Percentiles rank a stretch among this genome's conserved stretches.
Conservation (phyloP, 345 rosid species). For the Ceriops tagal region DNA sequence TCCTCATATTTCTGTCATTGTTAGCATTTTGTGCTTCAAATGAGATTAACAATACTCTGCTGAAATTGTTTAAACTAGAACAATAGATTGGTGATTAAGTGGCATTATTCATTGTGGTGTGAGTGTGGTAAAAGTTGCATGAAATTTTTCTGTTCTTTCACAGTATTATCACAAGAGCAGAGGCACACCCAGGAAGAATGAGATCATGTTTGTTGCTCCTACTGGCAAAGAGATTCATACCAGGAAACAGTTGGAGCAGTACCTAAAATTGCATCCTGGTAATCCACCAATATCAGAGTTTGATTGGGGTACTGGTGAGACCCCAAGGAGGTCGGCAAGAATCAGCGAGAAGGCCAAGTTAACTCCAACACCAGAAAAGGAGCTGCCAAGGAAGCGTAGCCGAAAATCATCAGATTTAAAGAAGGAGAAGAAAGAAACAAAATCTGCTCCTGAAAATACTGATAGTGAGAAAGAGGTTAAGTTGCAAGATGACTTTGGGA, state of each 20-base stretch:
- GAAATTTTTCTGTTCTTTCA: constrained; percentile 7
- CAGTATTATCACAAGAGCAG: constrained; percentile 57
- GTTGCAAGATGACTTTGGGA: constrained; percentile 22
- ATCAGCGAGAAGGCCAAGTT: constrained; percentile 69
- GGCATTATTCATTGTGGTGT: background rate
- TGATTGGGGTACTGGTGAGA: constrained; percentile 81
- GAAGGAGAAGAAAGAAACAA: constrained; percentile 44
- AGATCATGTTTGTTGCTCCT: constrained; percentile 69
- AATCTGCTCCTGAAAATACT: constrained; percentile 28
- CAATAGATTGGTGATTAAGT: no score
- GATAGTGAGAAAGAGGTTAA: constrained; percentile 33
- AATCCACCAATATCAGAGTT: constrained; percentile 56
- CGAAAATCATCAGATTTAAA: constrained; percentile 46
- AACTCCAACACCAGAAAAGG: constrained; percentile 60
- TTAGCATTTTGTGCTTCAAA: no score
- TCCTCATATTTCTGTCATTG: no score
- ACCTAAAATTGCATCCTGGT: constrained; percentile 67
- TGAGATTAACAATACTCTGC: no score
- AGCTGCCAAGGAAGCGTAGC: constrained; percentile 60
- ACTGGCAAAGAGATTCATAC: constrained; percentile 64
- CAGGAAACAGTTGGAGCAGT: constrained; percentile 70
- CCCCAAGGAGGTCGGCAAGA: constrained; percentile 81
- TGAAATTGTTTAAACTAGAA: no score
- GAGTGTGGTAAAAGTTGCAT: background rate
- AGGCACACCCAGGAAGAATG: constrained; percentile 55